Base-by-base conservation (phyloP, 1,284 basidiomycete species). In the Trametes pubescens region DNA sequence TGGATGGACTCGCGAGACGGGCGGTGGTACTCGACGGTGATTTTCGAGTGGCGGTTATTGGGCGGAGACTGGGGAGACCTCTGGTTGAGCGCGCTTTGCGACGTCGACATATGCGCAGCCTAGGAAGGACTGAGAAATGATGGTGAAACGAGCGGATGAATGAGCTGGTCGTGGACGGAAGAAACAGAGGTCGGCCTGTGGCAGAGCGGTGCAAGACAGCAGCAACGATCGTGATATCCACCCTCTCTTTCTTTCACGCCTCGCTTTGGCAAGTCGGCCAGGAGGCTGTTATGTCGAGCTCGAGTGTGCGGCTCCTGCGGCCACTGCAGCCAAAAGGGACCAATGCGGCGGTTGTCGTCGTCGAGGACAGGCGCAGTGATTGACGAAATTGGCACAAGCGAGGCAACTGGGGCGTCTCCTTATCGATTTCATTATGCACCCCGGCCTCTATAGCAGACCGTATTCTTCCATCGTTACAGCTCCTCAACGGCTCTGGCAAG, bases 21-120 rank as follows among this genome's bases (percentile, higher is more conserved):
- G 32, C 86, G 81, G 77, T 90, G 88, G 76, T 90, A 90, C 73
- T 91, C 90, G 72, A 91, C 81, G 14, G 90, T 89, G 65, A 89
- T 86, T 81, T 86, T 88, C 37, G 88, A 88, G 74, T 87, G 86
- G 72, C 86, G 84, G 67, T 77, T 71, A 55, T 69, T 70, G 51
- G 75, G 72, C 47, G 68, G 72, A 57, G 69, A 71, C 61, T 70
- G 73, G 65, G 61, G 68, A 57, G 75, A 52, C 61, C 78, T 75
- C 67, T 75, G 76, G 72, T 82, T 78, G 69, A 79, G 71, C 69
- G 77, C 74, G 67, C 76, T 75, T 65, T 77, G 78, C 53, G 77
- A 74, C 60, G 75, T 69, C 59, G 71, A 72, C 71, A 72, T 72
- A 54, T 64, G 57, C 67, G 56, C 54, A 57, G 44, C 52, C 48